Conservation (phyloP, 805 yeast species). For the Schizosaccharomyces cryophilus region DNA sequence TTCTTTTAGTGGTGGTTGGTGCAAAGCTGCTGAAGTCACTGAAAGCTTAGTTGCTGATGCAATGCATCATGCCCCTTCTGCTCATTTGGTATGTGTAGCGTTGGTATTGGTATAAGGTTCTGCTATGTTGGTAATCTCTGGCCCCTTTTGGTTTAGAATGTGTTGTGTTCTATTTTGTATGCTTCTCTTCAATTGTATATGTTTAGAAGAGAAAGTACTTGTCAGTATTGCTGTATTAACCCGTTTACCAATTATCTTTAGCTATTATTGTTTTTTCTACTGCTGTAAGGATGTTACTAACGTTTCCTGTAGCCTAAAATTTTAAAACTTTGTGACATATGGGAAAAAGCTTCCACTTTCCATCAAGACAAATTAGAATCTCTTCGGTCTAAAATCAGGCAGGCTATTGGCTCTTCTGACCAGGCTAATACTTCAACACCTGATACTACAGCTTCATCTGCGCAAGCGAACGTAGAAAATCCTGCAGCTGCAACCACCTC, state of each 20-base stretch:
- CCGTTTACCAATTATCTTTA: not conserved
- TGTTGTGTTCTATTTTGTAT: not conserved
- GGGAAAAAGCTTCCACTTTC: constrained; percentile 74
- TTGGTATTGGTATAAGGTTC: not conserved
- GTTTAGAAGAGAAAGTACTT: not conserved
- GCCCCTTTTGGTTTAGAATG: too few species aligned
- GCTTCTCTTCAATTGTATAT: not conserved
- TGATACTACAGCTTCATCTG: not conserved
- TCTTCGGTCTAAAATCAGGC: not conserved
- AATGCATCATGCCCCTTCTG: constrained; percentile 25
- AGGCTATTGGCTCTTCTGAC: not conserved
- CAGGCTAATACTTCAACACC: not conserved
- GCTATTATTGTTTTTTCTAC: not conserved
- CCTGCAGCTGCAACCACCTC: not conserved
- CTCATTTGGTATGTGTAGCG: constrained; percentile 17
- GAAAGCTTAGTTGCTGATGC: constrained; percentile 41
- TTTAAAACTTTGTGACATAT: constrained; percentile 65
- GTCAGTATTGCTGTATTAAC: not conserved
- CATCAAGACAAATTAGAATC: constrained; percentile 23
- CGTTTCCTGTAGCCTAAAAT: constrained; percentile 28
- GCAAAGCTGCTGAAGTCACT: constrained; percentile 36
- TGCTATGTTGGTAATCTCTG: too few species aligned
- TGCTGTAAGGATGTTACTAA: not conserved
- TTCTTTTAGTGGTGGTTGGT: constrained; percentile 22
- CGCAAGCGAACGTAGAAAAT: not conserved